Base-by-base conservation (phyloP, 495 filamentous ascomycete genomes). In the Penicillium turbatum region DNA sequence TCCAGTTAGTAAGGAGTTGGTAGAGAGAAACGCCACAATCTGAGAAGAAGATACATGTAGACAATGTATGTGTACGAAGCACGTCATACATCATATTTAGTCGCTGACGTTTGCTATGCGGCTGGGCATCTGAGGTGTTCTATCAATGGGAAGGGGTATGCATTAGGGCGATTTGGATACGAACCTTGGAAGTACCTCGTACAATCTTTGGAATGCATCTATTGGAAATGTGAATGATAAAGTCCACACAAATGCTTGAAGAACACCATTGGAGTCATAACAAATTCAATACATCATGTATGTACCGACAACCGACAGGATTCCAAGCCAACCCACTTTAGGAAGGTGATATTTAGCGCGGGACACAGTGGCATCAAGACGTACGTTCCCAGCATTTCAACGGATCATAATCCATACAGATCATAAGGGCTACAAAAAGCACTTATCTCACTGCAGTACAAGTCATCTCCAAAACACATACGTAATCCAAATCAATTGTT, bases 121-220 rank as follows among this genome's bases (percentile, higher is more conserved):
- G 12, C 19, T 37, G n/a, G n/a, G n/a, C n/a, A 48, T 48, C 32
- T 37, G 46, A 48, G 12, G 34, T 38, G 34, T 37, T 48, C 46
- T 38, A 38, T 48, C 34, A 37, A 38, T 32, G 34, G 32, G 32
- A 5, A 35, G 39, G 39, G 24, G 15, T 30, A 29, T 41, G 32
- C 32, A 37, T 37, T 35, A 35, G 11, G n/a, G 15, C 5, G 35
- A 6, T n/a, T 13, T 13, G 10, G 32, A 9, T 2, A 35, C 2
- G n/a, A 37, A 37, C 13, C 35, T 15, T 12, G n/a, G 35, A 16
- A 16, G 21, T 37, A 37, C 3, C 15, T n/a, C n/a, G n/a, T 37
- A 37, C n/a, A 31, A 31, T 31, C 7, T 31, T 9, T 31, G 27
- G 27, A 30, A 30, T 5, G 27, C 27, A 30, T 5, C 27, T 30